phyloP scores from a whole-genome alignment of 2,329 filamentous ascomycete species.

The Fusarium oxysporum region DNA sequence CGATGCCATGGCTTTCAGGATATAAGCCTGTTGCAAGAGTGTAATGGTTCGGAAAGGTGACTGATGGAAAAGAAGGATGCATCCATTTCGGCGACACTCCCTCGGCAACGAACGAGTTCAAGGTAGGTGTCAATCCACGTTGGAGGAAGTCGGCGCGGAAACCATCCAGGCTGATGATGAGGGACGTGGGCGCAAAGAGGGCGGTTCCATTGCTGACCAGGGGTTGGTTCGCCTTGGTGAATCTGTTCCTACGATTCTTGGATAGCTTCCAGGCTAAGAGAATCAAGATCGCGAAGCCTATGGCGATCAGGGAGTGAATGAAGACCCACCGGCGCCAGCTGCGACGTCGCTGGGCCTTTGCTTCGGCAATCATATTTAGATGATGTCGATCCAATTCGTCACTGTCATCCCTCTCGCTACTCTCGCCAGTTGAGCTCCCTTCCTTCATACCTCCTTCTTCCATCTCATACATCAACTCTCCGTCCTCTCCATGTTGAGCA shows the following conservation, averaged over 20 bases:
- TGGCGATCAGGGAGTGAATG: constrained; percentile 62
- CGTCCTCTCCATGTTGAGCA: constrained; percentile 73
- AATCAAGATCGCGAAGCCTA: constrained; percentile 67
- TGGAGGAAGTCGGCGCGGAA: constrained; percentile 95
- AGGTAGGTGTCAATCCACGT: constrained; percentile 82
- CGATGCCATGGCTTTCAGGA: constrained; percentile 91
- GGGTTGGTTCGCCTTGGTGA: constrained; percentile 43
- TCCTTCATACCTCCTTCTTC: constrained; percentile 81
- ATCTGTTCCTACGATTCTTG: constrained; percentile 54
- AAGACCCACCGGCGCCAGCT: constrained; percentile 66
- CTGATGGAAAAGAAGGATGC: constrained; percentile 92
- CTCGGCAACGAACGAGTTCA: constrained; percentile 81
- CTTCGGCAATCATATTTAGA: constrained; percentile 60
- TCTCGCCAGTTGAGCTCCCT: constrained; percentile 72
- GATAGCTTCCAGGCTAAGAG: constrained; percentile 71
- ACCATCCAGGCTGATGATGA: constrained; percentile 93
- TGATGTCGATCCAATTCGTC: constrained; percentile 66
- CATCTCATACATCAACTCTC: constrained; percentile 88
- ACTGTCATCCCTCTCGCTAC: constrained; percentile 71
- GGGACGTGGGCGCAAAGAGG: constrained; percentile 89
- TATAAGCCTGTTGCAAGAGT: constrained; percentile 92
- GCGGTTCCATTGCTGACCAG: constrained; percentile 84
- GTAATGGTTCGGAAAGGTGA: constrained; percentile 97
- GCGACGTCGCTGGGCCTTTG: constrained; percentile 62
- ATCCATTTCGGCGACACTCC: constrained; percentile 94